Percentiles rank a stretch among this genome's conserved stretches.
These are phyloP conservation scores for Annulohypoxylon bovei DNA, from an alignment of 495 filamentous ascomycete species.

Conservation along the genomic window DNA sequence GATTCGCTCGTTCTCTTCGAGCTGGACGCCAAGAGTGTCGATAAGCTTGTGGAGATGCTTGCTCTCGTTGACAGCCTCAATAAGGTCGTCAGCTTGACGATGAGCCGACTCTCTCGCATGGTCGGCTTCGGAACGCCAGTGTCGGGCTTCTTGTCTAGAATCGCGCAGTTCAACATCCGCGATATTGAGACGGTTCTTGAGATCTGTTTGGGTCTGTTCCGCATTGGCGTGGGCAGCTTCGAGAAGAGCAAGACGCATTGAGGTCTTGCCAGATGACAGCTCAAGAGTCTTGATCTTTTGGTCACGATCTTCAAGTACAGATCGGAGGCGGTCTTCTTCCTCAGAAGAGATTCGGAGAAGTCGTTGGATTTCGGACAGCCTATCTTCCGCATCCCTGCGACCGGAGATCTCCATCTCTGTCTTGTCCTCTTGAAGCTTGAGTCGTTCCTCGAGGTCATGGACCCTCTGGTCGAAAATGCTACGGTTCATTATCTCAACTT, in stretches of 20 bases:
- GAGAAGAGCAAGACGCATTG: conserved; percentile 69
- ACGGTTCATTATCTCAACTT: conserved; percentile 63
- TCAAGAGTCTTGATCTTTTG: conserved; percentile 57
- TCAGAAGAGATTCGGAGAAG: conserved; percentile 72
- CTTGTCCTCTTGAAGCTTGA: conserved; percentile 53
- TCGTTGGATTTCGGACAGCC: conserved; percentile 73
- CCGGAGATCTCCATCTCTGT: conserved; percentile 68
- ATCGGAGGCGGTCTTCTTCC: conserved; percentile 76
- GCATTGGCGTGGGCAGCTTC: conserved; percentile 71
- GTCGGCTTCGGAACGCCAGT: conserved; percentile 62
- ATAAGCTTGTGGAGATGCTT: conserved; percentile 71
- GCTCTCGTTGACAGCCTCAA: conserved; percentile 54
- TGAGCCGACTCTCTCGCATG: conserved; percentile 52
- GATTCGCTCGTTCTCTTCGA: conserved; percentile 83
- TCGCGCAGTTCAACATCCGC: conserved; percentile 61
- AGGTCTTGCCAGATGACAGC: conserved; percentile 58
- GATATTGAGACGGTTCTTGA: conserved; percentile 61
- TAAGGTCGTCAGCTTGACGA: conserved; percentile 54
- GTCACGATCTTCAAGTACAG: conserved; percentile 73
- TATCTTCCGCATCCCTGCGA: conserved; percentile 76
- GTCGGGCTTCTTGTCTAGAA: conserved; percentile 56
- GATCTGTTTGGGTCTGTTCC: conserved; percentile 71
- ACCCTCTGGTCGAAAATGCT: conserved; percentile 58
- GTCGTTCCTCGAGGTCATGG: conserved; percentile 57
- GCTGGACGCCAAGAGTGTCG: conserved; percentile 73